Conservation (phyloP, 768 basidiomycete species). For the Sporobolomyces phaffii region DNA sequence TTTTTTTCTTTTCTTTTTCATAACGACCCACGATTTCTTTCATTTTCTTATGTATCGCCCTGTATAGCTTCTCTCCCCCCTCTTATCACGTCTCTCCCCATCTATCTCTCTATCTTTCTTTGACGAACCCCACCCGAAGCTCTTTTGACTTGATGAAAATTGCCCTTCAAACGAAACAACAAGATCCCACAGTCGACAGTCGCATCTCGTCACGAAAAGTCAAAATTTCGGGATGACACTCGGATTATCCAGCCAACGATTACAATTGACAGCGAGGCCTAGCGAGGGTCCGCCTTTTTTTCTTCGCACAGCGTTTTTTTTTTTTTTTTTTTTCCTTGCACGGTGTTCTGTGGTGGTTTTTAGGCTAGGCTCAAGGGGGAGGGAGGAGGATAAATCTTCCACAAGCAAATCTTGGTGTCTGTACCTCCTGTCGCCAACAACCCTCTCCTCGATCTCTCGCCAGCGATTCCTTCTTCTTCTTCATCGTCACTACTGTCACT, state of each 20-base stretch:
- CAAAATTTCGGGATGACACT: too few relatives aligned
- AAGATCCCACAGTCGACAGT: too few relatives aligned
- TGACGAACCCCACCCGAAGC: background rate
- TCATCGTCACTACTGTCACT: background rate
- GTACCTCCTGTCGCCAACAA: constrained; percentile 66
- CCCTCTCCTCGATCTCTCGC: constrained; percentile 41
- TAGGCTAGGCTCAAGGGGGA: too few relatives aligned
- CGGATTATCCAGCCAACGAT: too few relatives aligned
- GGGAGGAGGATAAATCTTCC: constrained; percentile 54
- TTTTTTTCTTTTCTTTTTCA: background rate
- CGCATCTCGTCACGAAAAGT: too few relatives aligned
- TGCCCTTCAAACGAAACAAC: too few relatives aligned
- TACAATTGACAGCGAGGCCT: too few relatives aligned
- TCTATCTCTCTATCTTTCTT: background rate
- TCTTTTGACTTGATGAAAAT: too few relatives aligned
- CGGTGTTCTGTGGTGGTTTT: too few relatives aligned
- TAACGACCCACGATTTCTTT: too few relatives aligned
- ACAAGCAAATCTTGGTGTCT: constrained; percentile 65
- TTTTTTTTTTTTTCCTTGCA: background rate
- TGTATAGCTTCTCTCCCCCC: background rate
- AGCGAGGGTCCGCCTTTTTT: too few relatives aligned
- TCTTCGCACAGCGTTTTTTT: background rate
- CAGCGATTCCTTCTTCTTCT: constrained; percentile 55
- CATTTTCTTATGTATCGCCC: background rate
- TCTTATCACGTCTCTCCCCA: background rate